Conservation (phyloP, 2,329 filamentous ascomycete species). For the Lasiodiplodia sp. region DNA sequence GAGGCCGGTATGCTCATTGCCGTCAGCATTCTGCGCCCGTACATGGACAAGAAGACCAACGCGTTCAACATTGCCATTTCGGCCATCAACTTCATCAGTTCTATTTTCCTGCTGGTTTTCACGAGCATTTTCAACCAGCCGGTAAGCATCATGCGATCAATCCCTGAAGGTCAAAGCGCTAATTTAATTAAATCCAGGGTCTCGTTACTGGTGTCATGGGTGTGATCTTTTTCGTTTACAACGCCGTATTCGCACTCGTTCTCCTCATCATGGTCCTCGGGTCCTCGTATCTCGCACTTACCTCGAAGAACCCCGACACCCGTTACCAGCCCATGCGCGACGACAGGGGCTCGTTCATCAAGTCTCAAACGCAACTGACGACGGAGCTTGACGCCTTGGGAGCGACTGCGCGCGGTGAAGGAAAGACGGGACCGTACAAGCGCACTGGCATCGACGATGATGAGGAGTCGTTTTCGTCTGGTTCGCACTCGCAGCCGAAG, state of each 20-base stretch:
- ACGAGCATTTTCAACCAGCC: conserved; percentile 86
- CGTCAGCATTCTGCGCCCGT: conserved; percentile 82
- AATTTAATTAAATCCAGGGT: conserved; percentile 54
- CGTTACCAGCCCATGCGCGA: conserved; percentile 97
- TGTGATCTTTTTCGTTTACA: conserved; percentile 86
- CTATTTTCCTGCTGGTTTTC: conserved; percentile 88
- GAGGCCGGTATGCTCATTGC: conserved; percentile 80
- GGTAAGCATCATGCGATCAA: conserved; percentile 48
- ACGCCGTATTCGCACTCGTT: conserved; percentile 82
- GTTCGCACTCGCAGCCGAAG: conserved; percentile 56
- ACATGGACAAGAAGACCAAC: conserved; percentile 99
- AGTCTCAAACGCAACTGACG: conserved; percentile 86
- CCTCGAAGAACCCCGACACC: conserved; percentile 92
- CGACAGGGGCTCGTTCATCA: conserved; percentile 96
- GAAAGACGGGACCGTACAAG: conserved; percentile 56
- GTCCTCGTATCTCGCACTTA: conserved; percentile 78
- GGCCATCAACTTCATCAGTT: conserved; percentile 88
- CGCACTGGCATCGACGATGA: conserved; percentile 75
- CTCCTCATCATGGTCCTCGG: conserved; percentile 83
- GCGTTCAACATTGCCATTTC: conserved; percentile 94
- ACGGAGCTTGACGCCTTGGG: conserved; percentile 91
- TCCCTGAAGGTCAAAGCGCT: not conserved
- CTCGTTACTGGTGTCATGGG: conserved; percentile 89
- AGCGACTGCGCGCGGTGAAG: conserved; percentile 84
- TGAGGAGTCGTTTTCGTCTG: conserved; percentile 70